Evolutionary conservation across 208 protist species (phyloP).

Genomic region (Trypanosoma theileri): DNA sequence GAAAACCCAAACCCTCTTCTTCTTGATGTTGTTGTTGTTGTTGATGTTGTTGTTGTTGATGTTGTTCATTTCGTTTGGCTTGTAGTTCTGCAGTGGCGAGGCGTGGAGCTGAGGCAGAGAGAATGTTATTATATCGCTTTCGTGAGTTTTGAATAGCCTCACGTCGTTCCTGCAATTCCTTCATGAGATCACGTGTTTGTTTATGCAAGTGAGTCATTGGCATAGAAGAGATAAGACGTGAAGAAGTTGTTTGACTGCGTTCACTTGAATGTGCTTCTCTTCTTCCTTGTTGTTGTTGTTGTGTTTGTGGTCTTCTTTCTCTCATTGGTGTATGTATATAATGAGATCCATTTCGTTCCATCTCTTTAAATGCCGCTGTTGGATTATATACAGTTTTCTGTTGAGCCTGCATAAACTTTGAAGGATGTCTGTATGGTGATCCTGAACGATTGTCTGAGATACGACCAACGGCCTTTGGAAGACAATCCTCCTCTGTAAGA

Average conservation of each 20-base stretch:
- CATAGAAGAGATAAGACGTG: neutral
- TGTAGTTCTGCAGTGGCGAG: constrained; percentile 8
- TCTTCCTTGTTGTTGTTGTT: neutral
- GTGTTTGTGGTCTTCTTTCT: neutral
- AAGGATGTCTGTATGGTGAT: constrained; percentile 1
- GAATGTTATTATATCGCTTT: neutral
- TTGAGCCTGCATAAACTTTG: constrained; percentile 2
- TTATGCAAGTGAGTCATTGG: neutral
- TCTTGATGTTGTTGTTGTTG: neutral
- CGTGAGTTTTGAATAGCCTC: neutral
- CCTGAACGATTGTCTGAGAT: neutral
- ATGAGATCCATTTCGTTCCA: neutral
- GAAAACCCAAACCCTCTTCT: neutral
- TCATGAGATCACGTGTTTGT: constrained; percentile 1
- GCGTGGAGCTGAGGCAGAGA: neutral
- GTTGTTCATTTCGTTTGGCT: neutral
- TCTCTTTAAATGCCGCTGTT: neutral
- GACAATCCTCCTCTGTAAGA: constrained; percentile 7
- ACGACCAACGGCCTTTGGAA: neutral
- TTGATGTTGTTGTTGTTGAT: neutral
- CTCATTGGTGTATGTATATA: neutral
- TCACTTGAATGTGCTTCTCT: neutral
- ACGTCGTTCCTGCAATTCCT: constrained; percentile 1
- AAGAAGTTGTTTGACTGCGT: neutral
- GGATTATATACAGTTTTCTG: neutral